Evolutionary conservation across 2,329 filamentous ascomycete species (phyloP), one percentile per base, ranked within the genome.

Genomic region (Aspergillus persii): DNA sequence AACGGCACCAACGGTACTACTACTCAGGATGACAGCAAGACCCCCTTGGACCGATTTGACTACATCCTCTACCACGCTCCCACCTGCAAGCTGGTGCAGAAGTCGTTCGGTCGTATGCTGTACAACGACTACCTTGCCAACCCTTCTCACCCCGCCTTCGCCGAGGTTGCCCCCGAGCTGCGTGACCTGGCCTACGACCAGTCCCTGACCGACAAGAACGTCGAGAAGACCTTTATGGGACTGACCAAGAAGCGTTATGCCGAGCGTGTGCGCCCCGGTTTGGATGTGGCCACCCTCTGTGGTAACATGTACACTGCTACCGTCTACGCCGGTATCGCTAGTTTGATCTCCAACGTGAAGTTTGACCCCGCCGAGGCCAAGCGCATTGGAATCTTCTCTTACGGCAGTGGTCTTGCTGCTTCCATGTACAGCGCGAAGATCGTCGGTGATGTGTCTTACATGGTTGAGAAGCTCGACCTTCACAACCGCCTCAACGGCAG

Each of bases 221-320:
- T 95, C 44, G 91, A 95, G 83, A 95, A 94, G 86, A 89, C 88
- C 63, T 95, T 95, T 77, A 91, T 95, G 88, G 82, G 74, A 59
- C 82, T 94, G 68, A 88, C 89, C 76, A 94, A 95, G 86, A 93
- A 93, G 84, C 86, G 85, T 68, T 94, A 91, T 79, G 84, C 86
- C 73, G 89, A 93, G 78, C 88, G 90, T 69, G 88, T 95, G 68
- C 81, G 83, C 74, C 89, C 89, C 54, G 81, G 83, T 69, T 88
- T 90, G 74, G 84, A 92, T 78, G 88, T 92, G 39, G 87, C 91
- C 66, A 93, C 90, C 65, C 85, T 89, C 75, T 91, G 88, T 76
- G 82, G 82, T 71, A 86, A 86, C 76, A 86, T 86, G 84, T 86
- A 86, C 74, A 83, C 80, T 61, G 84, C 82, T 50, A 85, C 82